Conservation (phyloP, 2,329 filamentous ascomycete species). For the Pseudogymnoascus sp. region DNA sequence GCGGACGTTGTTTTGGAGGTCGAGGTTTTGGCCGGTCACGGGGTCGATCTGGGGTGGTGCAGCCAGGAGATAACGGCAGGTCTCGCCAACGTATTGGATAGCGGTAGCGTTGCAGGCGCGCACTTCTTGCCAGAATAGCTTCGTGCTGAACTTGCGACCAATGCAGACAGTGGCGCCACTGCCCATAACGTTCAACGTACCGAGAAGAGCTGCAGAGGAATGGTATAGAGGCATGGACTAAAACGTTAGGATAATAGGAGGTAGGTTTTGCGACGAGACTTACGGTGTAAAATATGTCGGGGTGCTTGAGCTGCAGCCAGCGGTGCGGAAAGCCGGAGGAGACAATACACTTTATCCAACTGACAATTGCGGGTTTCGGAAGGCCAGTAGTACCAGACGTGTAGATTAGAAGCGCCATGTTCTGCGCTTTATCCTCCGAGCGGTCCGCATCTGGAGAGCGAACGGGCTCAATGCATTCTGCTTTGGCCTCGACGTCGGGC, state of each 20-base stretch:
- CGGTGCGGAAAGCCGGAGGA: slow-evolving; percentile 44
- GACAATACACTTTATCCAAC: slow-evolving; percentile 58
- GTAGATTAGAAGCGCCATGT: slow-evolving; percentile 70
- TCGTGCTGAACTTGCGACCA: slow-evolving; percentile 70
- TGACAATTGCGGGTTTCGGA: slow-evolving; percentile 70
- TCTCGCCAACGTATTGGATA: slow-evolving; percentile 85
- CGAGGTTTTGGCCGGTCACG: slow-evolving; percentile 56
- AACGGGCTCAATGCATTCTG: slow-evolving; percentile 41
- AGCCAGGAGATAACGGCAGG: slow-evolving; percentile 71
- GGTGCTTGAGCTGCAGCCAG: slow-evolving; percentile 49
- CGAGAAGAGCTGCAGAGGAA: slow-evolving; percentile 66
- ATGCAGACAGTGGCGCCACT: slow-evolving; percentile 60
- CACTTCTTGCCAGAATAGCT: slow-evolving; percentile 68
- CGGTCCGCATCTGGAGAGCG: slow-evolving; percentile 53
- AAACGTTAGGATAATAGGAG: slow-evolving; percentile 13
- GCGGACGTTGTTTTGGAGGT: slow-evolving; percentile 65
- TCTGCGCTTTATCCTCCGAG: slow-evolving; percentile 37
- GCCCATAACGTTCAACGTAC: slow-evolving; percentile 52
- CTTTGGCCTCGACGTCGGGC: slow-evolving; percentile 46
- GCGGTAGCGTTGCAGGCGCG: slow-evolving; percentile 62
- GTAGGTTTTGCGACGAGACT: slow-evolving; percentile 18
- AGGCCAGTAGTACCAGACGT: slow-evolving; percentile 80
- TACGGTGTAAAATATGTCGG: slow-evolving; percentile 70
- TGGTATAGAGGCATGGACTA: slow-evolving; percentile 87
- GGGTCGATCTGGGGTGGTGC: slow-evolving; percentile 55